phyloP scores from a whole-genome alignment of 2,329 filamentous ascomycete genomes.

The Penicillium sp. region DNA sequence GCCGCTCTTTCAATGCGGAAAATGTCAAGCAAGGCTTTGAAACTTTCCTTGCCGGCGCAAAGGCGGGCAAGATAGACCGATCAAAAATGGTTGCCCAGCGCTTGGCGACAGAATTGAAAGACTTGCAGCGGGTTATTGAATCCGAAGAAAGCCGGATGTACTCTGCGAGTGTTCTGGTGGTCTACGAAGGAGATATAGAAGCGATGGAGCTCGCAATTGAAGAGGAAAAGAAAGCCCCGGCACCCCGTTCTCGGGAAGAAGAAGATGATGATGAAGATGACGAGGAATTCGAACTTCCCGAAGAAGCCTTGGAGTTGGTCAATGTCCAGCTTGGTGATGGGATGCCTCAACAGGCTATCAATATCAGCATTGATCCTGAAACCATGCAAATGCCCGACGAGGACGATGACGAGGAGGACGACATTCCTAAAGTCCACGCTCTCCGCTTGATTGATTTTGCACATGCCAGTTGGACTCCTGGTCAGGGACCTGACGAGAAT shows the following conservation, averaged over 20 bases:
- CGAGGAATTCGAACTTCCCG: slow-evolving; percentile 29
- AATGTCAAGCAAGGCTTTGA: slow-evolving; percentile 59
- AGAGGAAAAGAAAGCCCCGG: slow-evolving; percentile 41
- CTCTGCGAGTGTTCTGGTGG: slow-evolving; percentile 61
- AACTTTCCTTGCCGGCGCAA: slow-evolving; percentile 53
- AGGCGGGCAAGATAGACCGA: slow-evolving; percentile 41
- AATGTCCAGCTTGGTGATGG: slow-evolving; percentile 32
- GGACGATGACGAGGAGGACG: slow-evolving; percentile 55
- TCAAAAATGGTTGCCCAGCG: slow-evolving; percentile 45
- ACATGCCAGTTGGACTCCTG: slow-evolving; percentile 80
- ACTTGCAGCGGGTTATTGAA: slow-evolving; percentile 50
- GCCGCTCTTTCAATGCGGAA: slow-evolving; percentile 55
- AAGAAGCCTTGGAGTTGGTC: slow-evolving; percentile 32
- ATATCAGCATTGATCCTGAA: slow-evolving; percentile 37
- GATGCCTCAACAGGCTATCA: slow-evolving; percentile 32
- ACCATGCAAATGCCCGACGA: slow-evolving; percentile 47
- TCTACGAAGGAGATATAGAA: slow-evolving; percentile 63
- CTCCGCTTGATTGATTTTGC: slow-evolving; percentile 96
- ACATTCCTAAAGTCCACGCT: slow-evolving; percentile 65
- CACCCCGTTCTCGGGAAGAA: slow-evolving; percentile 28
- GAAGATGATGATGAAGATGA: slow-evolving; percentile 30
- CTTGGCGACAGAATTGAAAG: slow-evolving; percentile 42
- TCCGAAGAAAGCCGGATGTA: slow-evolving; percentile 65
- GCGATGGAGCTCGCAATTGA: slow-evolving; percentile 52
- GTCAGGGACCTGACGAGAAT: slow-evolving; percentile 84